These are phyloP conservation scores for Globisporangium ultimum DNA, from an alignment of 352 stramenopile species.

Conservation along the genomic window DNA sequence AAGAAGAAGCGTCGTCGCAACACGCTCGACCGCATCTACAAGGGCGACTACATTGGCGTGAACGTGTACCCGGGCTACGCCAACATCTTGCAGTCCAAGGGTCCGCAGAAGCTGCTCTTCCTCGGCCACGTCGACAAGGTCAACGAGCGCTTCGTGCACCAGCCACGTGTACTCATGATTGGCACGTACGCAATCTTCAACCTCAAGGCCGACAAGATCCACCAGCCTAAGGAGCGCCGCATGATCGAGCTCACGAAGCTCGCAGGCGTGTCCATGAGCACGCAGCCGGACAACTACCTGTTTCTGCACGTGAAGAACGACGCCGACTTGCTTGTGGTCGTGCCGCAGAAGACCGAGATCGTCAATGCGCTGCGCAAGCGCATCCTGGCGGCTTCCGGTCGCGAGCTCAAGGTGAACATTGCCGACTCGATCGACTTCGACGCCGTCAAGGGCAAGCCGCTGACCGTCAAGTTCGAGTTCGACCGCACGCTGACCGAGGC, in stretches of 20 bases:
- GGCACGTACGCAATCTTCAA: slow-evolving; percentile 78
- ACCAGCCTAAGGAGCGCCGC: slow-evolving; percentile 79
- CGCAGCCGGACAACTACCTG: slow-evolving; percentile 79
- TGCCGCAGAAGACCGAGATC: slow-evolving; percentile 80
- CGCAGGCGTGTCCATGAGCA: slow-evolving; percentile 65
- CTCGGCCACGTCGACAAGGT: slow-evolving; percentile 70
- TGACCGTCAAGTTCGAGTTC: slow-evolving; percentile 70
- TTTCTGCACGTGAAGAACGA: slow-evolving; percentile 74
- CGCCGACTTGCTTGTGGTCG: slow-evolving; percentile 64
- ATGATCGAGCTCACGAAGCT: slow-evolving; percentile 61
- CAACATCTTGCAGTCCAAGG: slow-evolving; percentile 57
- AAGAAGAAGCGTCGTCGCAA: slow-evolving; percentile 85
- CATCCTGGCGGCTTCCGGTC: slow-evolving; percentile 49
- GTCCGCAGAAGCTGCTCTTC: slow-evolving; percentile 60
- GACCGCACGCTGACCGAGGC: slow-evolving; percentile 58
- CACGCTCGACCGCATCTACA: slow-evolving; percentile 70
- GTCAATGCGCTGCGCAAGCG: slow-evolving; percentile 68
- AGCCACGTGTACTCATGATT: slow-evolving; percentile 73
- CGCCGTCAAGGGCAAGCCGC: slow-evolving; percentile 61
- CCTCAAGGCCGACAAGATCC: slow-evolving; percentile 80
- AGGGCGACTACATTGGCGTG: slow-evolving; percentile 77
- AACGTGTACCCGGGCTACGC: slow-evolving; percentile 67
- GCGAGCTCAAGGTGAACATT: slow-evolving; percentile 65
- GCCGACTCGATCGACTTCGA: slow-evolving; percentile 67
- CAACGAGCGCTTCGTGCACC: slow-evolving; percentile 82